Conservation (phyloP, 2,329 filamentous ascomycete genomes). For the Ceratocystiopsis sp. region DNA sequence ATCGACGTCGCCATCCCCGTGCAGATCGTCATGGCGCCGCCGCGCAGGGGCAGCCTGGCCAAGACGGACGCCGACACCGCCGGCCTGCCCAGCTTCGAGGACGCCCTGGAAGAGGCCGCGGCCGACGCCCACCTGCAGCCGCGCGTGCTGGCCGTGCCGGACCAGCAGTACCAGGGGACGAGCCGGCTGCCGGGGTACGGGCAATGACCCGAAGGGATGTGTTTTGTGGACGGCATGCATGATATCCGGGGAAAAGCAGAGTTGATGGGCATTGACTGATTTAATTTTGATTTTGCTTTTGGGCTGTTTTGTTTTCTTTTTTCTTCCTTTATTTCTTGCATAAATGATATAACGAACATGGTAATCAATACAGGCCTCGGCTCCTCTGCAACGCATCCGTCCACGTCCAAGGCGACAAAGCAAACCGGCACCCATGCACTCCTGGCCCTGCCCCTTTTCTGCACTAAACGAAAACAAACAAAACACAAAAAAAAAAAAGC, state of each 20-base stretch:
- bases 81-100: conserved; percentile 33
- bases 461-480: background rate
- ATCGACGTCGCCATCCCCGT: conserved; percentile 6
- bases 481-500: background rate
- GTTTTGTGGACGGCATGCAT: no score
- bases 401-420: background rate
- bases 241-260: no score
- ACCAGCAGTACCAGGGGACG: conserved; percentile 9
- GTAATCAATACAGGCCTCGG: no score
- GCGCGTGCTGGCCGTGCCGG: conserved; percentile 21
- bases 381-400: no score
- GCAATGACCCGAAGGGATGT: background rate
- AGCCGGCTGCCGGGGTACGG: conserved; percentile 14
- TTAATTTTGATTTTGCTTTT: background rate
- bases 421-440: background rate
- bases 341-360: no score
- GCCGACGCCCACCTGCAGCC: conserved; percentile 26
- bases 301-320: background rate
- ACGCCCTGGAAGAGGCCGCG: conserved; percentile 27
- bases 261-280: background rate
- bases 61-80: conserved; percentile 8
- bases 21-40: conserved; percentile 2
- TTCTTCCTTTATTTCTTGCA: background rate
- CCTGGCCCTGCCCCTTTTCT: background rate
- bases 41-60: background rate